Base-by-base conservation (phyloP, 306 rosid species). In the Hylodesmum podocarpum region DNA sequence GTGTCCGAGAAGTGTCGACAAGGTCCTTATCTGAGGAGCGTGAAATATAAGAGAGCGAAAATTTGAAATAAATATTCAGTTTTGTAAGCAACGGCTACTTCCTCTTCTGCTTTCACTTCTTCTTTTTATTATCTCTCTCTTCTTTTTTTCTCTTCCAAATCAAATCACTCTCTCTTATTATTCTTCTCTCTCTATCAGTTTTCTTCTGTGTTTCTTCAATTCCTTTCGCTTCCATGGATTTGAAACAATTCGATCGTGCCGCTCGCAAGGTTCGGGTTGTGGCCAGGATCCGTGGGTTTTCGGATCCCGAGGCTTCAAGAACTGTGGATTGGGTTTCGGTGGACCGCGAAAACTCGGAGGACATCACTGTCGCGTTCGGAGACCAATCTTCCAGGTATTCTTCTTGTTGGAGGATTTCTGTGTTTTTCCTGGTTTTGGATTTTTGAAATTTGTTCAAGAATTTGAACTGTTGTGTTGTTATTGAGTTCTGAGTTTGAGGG, bases 371-470 rank as follows among this genome's bases (percentile, higher is more conserved):
- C 59, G 80, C 93, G 13, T 94, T 94, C 65, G 79, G 74, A 29
- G 89, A 86, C 5, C 90, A 86, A 28, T 66, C 90, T 7, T 74
- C 87, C 9, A 84, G 96, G 98, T 94, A 84, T 0, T 6, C 13
- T 5, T 66, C 22, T 14, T n/a, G 44, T 33, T 24, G 36, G 22
- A 55, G 36, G 22, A 1, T 59, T 75, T 70, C 15, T 51, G 66
- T 53, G 37, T 50, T 19, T 3, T 57, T 6, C 25, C n/a, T n/a
- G 0, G 33, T 54, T 80, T 80, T 8, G 41, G 62, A 47, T 65
- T 59, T 14, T 0, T 21, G 73, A 58, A 6, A 18, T 25, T 40
- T 39, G 28, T 43, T 54, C 4, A 49, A 25, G 67, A 37, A 8
- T 43, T 2, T 8, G 7, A 51, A 39, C 18, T 75, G 12, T 11